These are phyloP conservation scores for Sarcocystis neurona DNA, from an alignment of 169 alveolate species.

Conservation along the genomic window DNA sequence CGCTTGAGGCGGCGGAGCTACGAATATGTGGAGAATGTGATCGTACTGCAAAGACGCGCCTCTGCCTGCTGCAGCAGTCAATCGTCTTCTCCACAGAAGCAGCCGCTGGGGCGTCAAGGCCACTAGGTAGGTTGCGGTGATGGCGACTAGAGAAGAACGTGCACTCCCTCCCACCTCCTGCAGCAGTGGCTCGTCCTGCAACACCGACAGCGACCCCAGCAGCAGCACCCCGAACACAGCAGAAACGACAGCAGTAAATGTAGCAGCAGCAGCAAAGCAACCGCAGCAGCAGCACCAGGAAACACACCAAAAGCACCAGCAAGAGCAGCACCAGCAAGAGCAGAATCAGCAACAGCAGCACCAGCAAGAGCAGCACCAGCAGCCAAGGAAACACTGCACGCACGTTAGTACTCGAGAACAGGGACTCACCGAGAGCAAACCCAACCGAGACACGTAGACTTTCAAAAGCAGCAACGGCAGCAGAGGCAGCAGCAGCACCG, in stretches of 20 bases:
- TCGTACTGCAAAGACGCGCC: neutral
- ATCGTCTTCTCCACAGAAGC: neutral
- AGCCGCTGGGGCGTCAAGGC: conserved; percentile 5
- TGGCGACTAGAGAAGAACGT: neutral
- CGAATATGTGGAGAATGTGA: neutral
- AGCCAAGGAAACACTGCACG: conserved; percentile 38
- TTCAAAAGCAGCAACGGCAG: neutral
- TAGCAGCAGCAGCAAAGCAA: conserved; percentile 1
- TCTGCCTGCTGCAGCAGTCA: neutral
- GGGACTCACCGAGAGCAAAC: no score
- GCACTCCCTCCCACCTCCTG: conserved; percentile 23
- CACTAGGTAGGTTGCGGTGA: neutral
- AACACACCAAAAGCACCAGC: conserved; percentile 11
- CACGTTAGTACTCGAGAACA: no score
- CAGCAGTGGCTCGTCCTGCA: neutral
- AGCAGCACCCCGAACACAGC: conserved; percentile 1
- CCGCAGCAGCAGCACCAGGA: neutral
- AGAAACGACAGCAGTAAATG: conserved; percentile 2
- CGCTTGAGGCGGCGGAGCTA: neutral
- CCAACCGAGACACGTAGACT: conserved; percentile 21
- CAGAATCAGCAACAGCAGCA: conserved; percentile 15
- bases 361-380: conserved; percentile 47
- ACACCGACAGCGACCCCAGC: no score
- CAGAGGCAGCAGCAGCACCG: conserved; percentile 38
- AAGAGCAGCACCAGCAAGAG: conserved; percentile 44